Percentiles rank a stretch among this genome's conserved stretches.
These are phyloP conservation scores for Fraxinus floribunda DNA, from an alignment of 305 asterid species.

Conservation along the genomic window DNA sequence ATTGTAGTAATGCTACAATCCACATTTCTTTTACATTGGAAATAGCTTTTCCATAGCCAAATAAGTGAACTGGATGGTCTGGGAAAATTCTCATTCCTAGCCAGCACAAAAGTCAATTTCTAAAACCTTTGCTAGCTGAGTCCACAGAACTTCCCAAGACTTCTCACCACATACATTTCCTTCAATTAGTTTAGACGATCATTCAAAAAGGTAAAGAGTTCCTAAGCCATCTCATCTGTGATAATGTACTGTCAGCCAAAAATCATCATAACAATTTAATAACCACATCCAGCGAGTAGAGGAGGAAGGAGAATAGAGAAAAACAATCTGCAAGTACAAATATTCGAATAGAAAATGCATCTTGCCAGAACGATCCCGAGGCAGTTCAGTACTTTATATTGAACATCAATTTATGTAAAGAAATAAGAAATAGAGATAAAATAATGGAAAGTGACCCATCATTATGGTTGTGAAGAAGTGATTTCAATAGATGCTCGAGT, in stretches of 20 bases:
- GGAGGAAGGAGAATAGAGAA: neutral
- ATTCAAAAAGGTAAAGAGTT: neutral
- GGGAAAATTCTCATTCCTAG: neutral
- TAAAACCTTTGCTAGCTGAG: neutral
- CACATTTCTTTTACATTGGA: neutral
- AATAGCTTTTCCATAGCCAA: neutral
- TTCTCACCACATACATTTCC: neutral
- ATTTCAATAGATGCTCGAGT: neutral
- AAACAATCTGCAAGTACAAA: neutral
- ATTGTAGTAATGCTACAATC: neutral
- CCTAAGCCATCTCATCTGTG: neutral
- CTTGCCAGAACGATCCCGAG: neutral
- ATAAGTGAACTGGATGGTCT: neutral
- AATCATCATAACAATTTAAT: neutral
- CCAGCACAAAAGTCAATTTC: neutral
- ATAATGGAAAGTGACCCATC: neutral
- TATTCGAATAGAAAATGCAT: neutral
- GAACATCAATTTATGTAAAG: neutral
- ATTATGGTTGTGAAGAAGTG: neutral
- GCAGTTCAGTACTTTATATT: neutral
- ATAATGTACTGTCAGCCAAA: neutral
- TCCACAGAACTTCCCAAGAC: neutral
- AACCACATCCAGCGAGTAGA: neutral
- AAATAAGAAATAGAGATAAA: neutral
- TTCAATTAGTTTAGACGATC: neutral